Base-by-base conservation (phyloP, 768 basidiomycete genomes). In the Suillus brevipes region DNA sequence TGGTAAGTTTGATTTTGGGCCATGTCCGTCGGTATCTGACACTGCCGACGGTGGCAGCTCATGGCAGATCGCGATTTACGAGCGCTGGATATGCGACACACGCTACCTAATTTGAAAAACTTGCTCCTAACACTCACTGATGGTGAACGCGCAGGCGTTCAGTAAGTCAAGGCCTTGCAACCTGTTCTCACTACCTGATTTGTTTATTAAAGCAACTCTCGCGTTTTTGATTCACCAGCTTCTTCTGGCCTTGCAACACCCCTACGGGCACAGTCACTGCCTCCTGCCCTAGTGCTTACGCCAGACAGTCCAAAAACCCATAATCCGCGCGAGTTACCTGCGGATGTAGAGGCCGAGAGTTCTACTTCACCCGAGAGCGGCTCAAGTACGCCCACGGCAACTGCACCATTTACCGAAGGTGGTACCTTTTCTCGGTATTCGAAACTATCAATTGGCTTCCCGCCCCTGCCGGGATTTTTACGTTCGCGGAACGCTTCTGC, bases 71-170 rank as follows among this genome's bases (percentile, higher is more conserved):
- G 90, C n/a, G 87, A 92, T 73, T 81, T 99, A 63, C 89, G 90
- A 50, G 90, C 95, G 25, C 78, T 97, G 70, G 97, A 99, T 79
- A 89, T 97, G 80, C 87, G 96, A 58, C 96, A 99, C 74, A 99
- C 97, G 4, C 82, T 99, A 36, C 95, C 96, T 49, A 99, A 99
- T 79, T 84, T 99, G 67, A 98, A 97, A 80, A 95, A 95, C 71
- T 82, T 99, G 23, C 76, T 98, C 61, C 84, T 99, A 37, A 95
- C 92, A 13, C 81, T 97, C 68, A 92, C 90, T 62, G 86, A 88
- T 71, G 90, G 89, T 58, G 88, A 88, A 71, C 81, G 80, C 53
- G 77, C 80, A 36, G 78, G 76, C 60, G 69, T 80, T 40, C 75
- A 67, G 89, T 89, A 71, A 74, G 84, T 77, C 62, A 23, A 50